Percentiles rank a stretch among this genome's conserved stretches.
These are phyloP conservation scores for Trichoderma sp. DNA, from an alignment of 2,329 filamentous ascomycete genomes.

Conservation along the genomic window DNA sequence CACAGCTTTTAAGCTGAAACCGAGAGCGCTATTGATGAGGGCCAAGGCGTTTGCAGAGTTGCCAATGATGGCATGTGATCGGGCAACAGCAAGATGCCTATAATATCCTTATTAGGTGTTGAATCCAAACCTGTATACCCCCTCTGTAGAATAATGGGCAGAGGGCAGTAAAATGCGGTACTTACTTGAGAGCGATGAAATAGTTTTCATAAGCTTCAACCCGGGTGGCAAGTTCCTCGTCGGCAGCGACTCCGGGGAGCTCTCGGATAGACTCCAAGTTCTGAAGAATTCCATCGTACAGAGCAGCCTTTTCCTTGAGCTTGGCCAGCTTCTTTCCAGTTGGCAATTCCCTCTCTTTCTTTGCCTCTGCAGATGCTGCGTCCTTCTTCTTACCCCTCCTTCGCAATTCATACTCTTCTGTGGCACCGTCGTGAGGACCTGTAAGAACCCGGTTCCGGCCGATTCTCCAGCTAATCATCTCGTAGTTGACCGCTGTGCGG, in stretches of 20 bases:
- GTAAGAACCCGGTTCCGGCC: constrained; percentile 87
- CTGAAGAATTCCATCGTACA: constrained; percentile 89
- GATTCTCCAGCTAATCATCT: constrained; percentile 90
- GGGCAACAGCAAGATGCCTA: constrained; percentile 78
- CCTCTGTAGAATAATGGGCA: not conserved
- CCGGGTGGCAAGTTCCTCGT: constrained; percentile 70
- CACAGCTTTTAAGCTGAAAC: constrained; percentile 56
- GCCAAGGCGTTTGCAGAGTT: constrained; percentile 79
- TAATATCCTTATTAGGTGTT: not conserved
- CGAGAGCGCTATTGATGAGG: constrained; percentile 69
- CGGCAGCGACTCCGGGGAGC: constrained; percentile 83
- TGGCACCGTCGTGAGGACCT: constrained; percentile 75
- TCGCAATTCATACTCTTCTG: constrained; percentile 48
- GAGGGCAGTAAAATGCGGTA: constrained; percentile 13
- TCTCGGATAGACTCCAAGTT: constrained; percentile 89
- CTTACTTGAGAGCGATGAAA: constrained; percentile 83
- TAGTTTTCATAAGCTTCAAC: constrained; percentile 77
- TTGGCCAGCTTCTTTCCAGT: constrained; percentile 73
- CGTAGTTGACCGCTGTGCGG: constrained; percentile 89
- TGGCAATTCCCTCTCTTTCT: constrained; percentile 58
- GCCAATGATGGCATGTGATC: constrained; percentile 74
- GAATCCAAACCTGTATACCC: not conserved
- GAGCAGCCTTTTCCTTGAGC: constrained; percentile 79
- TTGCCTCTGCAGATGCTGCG: constrained; percentile 37
- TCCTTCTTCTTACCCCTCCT: constrained; percentile 55